Conservation (phyloP, 768 basidiomycete species). For the Boletellus emodensis region DNA sequence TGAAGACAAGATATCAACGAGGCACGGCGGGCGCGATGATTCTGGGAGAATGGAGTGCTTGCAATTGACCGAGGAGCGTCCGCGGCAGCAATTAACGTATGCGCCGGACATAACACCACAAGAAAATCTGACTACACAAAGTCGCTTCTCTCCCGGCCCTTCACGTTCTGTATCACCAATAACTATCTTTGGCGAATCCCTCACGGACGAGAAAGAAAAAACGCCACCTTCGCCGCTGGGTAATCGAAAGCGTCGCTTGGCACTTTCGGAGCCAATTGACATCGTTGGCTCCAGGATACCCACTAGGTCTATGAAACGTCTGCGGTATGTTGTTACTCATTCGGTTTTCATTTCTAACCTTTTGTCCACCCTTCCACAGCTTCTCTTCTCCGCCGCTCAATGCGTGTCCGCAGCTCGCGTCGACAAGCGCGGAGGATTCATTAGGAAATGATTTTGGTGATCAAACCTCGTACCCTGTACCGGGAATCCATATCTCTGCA, state of each 20-base stretch:
- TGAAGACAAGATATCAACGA: background rate
- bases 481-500: no score
- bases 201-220: constrained; percentile 12
- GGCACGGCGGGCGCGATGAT: background rate
- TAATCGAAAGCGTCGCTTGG: constrained; percentile 15
- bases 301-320: background rate
- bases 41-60: background rate
- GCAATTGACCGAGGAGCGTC: no score
- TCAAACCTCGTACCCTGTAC: no score
- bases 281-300: no score
- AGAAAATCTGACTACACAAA: no score
- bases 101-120: no score
- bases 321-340: background rate
- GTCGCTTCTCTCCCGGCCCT: no score
- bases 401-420: background rate
- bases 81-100: no score
- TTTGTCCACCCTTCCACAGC: background rate
- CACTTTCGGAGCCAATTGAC: background rate
- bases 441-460: background rate
- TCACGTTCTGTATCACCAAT: no score
- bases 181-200: no score
- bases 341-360: background rate
- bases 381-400: background rate
- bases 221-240: constrained; percentile 6
- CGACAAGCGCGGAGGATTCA: background rate